Evolutionary conservation across 148 eudicot genomes (phyloP).

Genomic region (Rhododendron williamsianum): DNA sequence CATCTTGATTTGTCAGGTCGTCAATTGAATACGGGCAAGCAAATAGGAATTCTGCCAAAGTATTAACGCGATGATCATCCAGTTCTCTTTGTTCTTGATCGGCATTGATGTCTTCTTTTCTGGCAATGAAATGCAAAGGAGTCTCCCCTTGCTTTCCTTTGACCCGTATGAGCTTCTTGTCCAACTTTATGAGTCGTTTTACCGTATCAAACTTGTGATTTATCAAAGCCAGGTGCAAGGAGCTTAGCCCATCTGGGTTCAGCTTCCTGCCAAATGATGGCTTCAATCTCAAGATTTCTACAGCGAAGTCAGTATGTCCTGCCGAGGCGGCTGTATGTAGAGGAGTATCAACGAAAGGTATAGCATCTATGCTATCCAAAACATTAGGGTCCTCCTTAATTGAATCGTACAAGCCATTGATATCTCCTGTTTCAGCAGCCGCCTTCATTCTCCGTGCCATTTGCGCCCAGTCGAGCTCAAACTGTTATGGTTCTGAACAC

Average conservation of each 20-base stretch:
- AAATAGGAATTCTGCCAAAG: background rate
- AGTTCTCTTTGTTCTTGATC: background rate
- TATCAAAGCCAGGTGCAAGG: background rate
- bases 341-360: background rate
- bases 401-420: background rate
- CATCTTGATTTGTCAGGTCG: background rate
- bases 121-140: background rate
- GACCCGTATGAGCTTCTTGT: background rate
- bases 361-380: background rate
- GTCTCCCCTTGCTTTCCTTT: background rate
- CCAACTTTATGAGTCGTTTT: background rate
- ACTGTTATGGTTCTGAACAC: no score
- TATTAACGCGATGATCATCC: background rate
- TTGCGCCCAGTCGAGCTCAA: background rate
- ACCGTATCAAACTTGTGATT: background rate
- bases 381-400: background rate
- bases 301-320: background rate
- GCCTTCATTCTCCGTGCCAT: background rate
- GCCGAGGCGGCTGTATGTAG: background rate
- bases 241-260: background rate
- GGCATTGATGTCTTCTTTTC: background rate
- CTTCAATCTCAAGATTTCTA: background rate
- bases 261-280: background rate
- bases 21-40: background rate
- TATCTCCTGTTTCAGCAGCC: background rate